Evolutionary conservation across 148 eudicot species (phyloP).

Genomic region (Hydrangea macrophylla): DNA sequence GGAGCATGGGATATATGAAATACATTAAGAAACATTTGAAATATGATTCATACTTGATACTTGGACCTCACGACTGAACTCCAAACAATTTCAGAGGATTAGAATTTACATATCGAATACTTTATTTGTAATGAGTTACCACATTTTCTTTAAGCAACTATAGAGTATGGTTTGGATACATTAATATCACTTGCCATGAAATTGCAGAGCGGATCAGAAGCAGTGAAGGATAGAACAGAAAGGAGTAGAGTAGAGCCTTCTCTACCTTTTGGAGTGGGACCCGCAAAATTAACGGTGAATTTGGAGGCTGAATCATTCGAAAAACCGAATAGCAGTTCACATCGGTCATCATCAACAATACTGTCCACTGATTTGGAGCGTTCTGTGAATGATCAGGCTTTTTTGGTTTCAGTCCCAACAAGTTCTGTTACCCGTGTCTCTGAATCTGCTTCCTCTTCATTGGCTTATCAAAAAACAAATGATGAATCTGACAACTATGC

Average conservation of each 20-base stretch:
- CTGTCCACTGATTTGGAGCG: slow-evolving; percentile 18
- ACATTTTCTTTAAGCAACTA: background rate
- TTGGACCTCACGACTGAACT: no score
- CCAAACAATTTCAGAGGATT: no score
- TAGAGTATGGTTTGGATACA: background rate
- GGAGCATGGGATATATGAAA: no score
- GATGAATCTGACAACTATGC: slow-evolving; percentile 10
- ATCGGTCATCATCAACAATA: slow-evolving; percentile 4
- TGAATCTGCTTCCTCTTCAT: slow-evolving; percentile 20
- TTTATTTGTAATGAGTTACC: no score
- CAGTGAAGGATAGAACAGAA: background rate
- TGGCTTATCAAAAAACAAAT: slow-evolving; percentile 7
- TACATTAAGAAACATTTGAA: no score
- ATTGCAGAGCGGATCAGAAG: slow-evolving; percentile 19
- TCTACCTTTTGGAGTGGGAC: background rate
- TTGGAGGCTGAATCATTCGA: background rate
- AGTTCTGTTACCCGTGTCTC: slow-evolving; percentile 8
- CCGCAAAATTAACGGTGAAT: slow-evolving; percentile 9
- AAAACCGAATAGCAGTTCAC: background rate
- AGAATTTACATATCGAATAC: no score
- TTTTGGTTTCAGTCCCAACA: slow-evolving; percentile 15
- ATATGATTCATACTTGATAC: no score
- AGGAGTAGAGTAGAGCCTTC: background rate
- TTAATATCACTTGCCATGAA: background rate
- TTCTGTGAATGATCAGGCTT: slow-evolving; percentile 7